These are phyloP conservation scores for Aspergillus pseudonomiae DNA, from an alignment of 2,329 filamentous ascomycete species.

Conservation along the genomic window DNA sequence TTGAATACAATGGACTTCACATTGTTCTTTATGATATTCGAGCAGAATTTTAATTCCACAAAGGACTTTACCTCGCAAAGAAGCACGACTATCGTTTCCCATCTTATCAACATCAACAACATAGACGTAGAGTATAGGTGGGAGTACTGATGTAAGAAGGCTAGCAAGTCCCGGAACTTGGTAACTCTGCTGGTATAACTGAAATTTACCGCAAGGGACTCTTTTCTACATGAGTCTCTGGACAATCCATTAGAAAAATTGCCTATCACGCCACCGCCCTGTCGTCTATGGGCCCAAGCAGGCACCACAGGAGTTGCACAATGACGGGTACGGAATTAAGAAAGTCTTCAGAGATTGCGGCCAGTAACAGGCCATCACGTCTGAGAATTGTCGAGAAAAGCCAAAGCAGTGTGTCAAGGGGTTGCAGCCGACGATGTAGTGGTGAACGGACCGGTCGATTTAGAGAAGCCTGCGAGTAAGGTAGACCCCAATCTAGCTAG, in stretches of 20 bases:
- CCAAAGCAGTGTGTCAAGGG: neutral
- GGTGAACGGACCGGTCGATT: too few relatives aligned
- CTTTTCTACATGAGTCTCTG: neutral
- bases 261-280: neutral
- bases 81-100: neutral
- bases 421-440: neutral
- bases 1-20: too few relatives aligned
- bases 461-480: neutral
- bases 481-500: neutral
- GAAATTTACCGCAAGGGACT: neutral
- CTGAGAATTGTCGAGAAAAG: neutral
- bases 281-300: neutral
- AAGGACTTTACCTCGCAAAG: neutral
- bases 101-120: neutral
- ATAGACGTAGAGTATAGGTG: too few relatives aligned
- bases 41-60: too few relatives aligned
- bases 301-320: too few relatives aligned
- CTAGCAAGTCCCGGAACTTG: neutral
- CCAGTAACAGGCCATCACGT: too few relatives aligned
- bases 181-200: neutral
- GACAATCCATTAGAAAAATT: neutral
- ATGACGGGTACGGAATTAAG: too few relatives aligned
- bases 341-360: too few relatives aligned
- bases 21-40: too few relatives aligned
- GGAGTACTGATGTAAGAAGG: too few relatives aligned